A percentile compares a stretch with the other conserved stretches of the same genome.
These are phyloP conservation scores for Blastocladiella britannica DNA, from an alignment of 192 early-diverging fungal genomes.

Conservation along the genomic window DNA sequence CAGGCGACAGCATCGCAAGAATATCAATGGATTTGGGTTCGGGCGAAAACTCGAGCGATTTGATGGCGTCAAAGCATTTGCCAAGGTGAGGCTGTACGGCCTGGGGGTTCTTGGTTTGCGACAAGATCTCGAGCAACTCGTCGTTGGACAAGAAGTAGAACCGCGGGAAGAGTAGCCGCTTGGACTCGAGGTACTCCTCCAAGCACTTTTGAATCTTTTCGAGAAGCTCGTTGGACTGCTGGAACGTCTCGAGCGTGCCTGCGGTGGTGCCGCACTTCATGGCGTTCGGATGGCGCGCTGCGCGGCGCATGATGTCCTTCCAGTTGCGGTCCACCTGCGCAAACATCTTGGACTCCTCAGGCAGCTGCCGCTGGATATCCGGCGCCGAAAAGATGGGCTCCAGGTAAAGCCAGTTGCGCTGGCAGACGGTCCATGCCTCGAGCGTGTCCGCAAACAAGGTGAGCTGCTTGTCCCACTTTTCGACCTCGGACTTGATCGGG, in stretches of 20 bases:
- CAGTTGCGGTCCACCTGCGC: constrained; percentile 33
- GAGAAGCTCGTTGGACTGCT: constrained; percentile 32
- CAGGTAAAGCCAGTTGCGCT: constrained; percentile 38
- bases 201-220: constrained; percentile 44
- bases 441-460: constrained; percentile 33
- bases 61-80: constrained; percentile 45
- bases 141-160: constrained; percentile 46
- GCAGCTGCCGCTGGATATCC: constrained; percentile 38
- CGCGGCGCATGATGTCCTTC: constrained; percentile 38
- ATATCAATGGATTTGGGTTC: constrained; percentile 40
- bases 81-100: constrained; percentile 37
- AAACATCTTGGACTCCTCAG: constrained; percentile 42
- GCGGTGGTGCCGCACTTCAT: constrained; percentile 36
- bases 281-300: constrained; percentile 36
- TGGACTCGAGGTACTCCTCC: constrained; percentile 38
- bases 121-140: constrained; percentile 38
- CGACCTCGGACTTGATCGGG: constrained; percentile 34
- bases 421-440: constrained; percentile 33
- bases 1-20: constrained; percentile 29
- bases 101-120: constrained; percentile 38
- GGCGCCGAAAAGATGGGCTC: constrained; percentile 40
- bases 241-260: constrained; percentile 31
- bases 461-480: constrained; percentile 34
- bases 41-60: constrained; percentile 26
- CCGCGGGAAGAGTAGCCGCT: constrained; percentile 34